Evolutionary conservation across 176 grass and related monocot genomes (phyloP), one percentile per base, ranked within the genome.

Genomic region (Cymbopogon citratus): DNA sequence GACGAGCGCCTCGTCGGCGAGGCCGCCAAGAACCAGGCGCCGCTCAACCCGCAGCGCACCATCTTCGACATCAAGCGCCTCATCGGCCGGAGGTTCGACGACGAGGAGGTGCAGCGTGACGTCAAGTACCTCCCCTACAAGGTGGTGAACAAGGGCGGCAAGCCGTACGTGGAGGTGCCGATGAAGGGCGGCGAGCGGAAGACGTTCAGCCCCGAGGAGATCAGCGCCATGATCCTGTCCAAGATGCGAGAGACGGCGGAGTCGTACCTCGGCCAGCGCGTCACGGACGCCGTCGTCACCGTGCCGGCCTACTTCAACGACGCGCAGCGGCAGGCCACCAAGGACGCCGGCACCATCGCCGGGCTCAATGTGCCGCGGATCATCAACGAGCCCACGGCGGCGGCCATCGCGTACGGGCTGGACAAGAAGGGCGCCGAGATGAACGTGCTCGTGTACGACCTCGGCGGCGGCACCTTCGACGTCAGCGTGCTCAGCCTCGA

Each of bases 171-270:
- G 25, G 84, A 94, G 80, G 92, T 94, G 48, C 76, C 84, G 31
- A 75, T 89, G 35, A 89, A 79, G 67, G 91, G 87, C 31, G 89
- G 87, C 0, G 89, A 94, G 81, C 9, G 26, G 43, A 90, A 85
- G 64, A 71, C 85, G 64, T 91, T 94, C 82, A 94, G 89, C 67
- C 92, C 92, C 14, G 89, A 94, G 80, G 92, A 94, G 80, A 87
- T 94, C 63, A 91, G 89, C 84, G 92, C 92, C 9, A 94, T 94
- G 92, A 83, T 87, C 46, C 79, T 87, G 3, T 43, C 40, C 62
- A 87, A 83, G 85, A 76, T 78, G 79, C 21, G 67, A 1, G 73
- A 71, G 1, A 78, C 36, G 18, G 79, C 85, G 5, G 72, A 87
- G 73, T 60, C 73, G 4, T 83, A 65, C 65, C 80, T 87, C 13